Evolutionary conservation across 306 rosid species (phyloP), one percentile per base, ranked within the genome.

Genomic region (Begonia peltatifolia): DNA sequence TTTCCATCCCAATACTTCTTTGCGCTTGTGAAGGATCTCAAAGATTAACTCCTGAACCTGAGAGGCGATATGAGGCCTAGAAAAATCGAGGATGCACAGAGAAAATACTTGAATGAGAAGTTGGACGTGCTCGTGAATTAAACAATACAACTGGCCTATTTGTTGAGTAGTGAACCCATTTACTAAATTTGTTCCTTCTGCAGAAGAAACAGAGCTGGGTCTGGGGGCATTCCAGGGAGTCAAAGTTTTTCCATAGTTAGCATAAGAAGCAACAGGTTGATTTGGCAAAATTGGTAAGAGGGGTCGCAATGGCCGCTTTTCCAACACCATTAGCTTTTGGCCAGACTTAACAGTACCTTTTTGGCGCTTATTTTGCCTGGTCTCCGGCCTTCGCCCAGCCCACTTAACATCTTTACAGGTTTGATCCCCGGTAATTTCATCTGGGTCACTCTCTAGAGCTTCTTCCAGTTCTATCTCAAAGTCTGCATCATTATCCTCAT

Each of bases 391-490:
- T 47, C 92, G 65, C 62, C 84, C 84, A 46, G 81, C 72, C 72
- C 67, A 78, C 64, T 69, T 86, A 59, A 48, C 35, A 57, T 72
- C 78, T n/a, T 71, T 65, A 43, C 13, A 70, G 42, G 55, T 52
- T 61, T 54, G 61, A 12, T 63, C 78, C 8, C 38, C 59, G n/a
- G 66, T 60, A 68, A 53, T 64, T 50, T 79, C 94, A 62, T 86
- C 94, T 1, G 57, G 60, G 41, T 90, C 94, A 69, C 93, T 86
- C 77, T 86, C 99, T 54, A 86, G 79, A 55, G 86, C 75, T 79
- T 83, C 99, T 70, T 90, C 94, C 59, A 90, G 88, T 68, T 90
- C 99, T 69, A 83, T 72, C 79, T 90, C 99, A 69, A 86, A 90
- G 76, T 90, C 99, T 11, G 75, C 93, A 75, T 90, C 99, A 42